A percentile compares a stretch with the other conserved stretches of the same genome.
These are phyloP conservation scores for Chaetoscypha palmicola DNA, from an alignment of 2,329 filamentous ascomycete genomes.

Conservation along the genomic window DNA sequence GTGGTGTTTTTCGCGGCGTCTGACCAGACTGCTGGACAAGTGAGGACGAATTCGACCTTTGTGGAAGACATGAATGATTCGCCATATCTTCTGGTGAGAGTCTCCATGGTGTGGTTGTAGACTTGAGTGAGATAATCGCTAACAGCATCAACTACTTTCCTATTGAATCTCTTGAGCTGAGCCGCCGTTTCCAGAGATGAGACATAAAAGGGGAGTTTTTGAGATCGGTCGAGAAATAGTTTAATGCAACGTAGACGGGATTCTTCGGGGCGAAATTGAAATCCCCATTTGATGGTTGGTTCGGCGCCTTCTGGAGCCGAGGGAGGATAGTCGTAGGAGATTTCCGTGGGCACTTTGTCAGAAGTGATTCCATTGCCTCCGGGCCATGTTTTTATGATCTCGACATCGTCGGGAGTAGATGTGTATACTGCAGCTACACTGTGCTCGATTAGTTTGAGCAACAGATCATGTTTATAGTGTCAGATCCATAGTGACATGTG, in stretches of 20 bases:
- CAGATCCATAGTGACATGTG: too few species aligned
- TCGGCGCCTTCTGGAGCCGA: constrained; percentile 34
- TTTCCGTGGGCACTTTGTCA: constrained; percentile 78
- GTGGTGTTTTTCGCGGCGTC: constrained; percentile 82
- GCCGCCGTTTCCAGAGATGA: constrained; percentile 70
- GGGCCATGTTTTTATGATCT: constrained; percentile 81
- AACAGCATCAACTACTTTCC: constrained; percentile 72
- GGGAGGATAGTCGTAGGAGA: constrained; percentile 47
- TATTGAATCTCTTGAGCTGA: constrained; percentile 65
- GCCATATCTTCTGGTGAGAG: constrained; percentile 65
- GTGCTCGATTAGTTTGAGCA: constrained; percentile 14
- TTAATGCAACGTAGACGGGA: constrained; percentile 74
- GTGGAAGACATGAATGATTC: constrained; percentile 72
- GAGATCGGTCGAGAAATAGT: constrained; percentile 72
- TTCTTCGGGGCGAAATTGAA: constrained; percentile 74
- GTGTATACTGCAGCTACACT: constrained; percentile 68
- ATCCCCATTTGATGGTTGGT: constrained; percentile 65
- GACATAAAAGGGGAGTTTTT: constrained; percentile 75
- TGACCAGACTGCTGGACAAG: constrained; percentile 77
- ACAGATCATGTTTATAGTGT: too few species aligned
- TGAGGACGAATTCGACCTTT: constrained; percentile 71
- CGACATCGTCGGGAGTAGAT: constrained; percentile 69
- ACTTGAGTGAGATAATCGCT: constrained; percentile 74
- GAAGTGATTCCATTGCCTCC: constrained; percentile 81
- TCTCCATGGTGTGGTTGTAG: constrained; percentile 72